Percentiles rank a stretch among this genome's conserved stretches.
phyloP scores from a whole-genome alignment of 2,329 filamentous ascomycete species.

The Ophiostoma populinum region DNA sequence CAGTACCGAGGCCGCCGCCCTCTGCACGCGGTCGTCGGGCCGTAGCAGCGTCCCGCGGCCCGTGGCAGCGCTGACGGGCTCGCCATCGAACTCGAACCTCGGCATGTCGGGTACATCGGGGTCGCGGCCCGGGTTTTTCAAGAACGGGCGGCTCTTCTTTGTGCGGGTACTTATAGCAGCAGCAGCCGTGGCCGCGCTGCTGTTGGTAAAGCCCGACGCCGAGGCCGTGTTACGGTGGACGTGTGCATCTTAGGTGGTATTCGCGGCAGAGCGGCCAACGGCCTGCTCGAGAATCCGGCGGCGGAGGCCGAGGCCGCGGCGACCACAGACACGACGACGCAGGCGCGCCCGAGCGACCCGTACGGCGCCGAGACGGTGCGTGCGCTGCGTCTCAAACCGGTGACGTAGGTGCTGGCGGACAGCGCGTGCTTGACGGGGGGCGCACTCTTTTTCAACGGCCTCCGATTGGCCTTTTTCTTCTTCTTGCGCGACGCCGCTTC shows the following conservation, averaged over 20 bases:
- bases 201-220: constrained; percentile 21
- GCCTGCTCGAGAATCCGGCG: too few relatives aligned
- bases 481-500: too few relatives aligned
- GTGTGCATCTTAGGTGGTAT: constrained; percentile 21
- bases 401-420: too few relatives aligned
- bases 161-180: constrained; percentile 25
- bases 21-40: constrained; percentile 10
- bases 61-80: constrained; percentile 11
- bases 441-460: too few relatives aligned
- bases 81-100: constrained; percentile 5
- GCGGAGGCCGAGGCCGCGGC: constrained; percentile 24
- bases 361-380: too few relatives aligned
- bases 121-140: constrained; percentile 36
- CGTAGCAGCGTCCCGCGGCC: constrained; percentile 11
- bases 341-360: too few relatives aligned
- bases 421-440: too few relatives aligned
- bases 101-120: too few relatives aligned
- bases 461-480: too few relatives aligned
- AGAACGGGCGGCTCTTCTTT: constrained; percentile 37
- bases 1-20: constrained; percentile 10
- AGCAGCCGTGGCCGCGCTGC: constrained; percentile 20
- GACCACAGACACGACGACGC: constrained; percentile 24
- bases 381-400: too few relatives aligned
- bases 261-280: constrained; percentile 26
- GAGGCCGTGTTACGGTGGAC: constrained; percentile 15